Evolutionary conservation across 352 stramenopile genomes (phyloP).

Genomic region (Pythium phragmitis): DNA sequence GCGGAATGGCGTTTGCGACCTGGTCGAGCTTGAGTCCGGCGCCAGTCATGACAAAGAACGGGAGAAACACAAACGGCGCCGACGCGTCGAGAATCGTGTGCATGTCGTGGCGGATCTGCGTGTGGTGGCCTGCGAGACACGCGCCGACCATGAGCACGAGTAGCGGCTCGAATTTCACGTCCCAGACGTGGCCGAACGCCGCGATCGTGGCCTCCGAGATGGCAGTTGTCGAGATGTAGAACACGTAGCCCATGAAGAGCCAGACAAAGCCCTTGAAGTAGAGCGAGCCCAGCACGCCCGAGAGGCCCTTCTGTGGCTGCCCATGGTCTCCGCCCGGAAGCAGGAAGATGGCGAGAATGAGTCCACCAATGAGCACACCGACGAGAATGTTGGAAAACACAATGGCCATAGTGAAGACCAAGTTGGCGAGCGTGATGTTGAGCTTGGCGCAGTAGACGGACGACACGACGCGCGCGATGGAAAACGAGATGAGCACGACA

Average conservation of each 20-base stretch:
- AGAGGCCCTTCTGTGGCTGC: slow-evolving; percentile 21
- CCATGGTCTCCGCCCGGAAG: slow-evolving; percentile 42
- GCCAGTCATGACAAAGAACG: slow-evolving; percentile 80
- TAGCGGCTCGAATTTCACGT: slow-evolving; percentile 71
- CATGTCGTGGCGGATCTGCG: slow-evolving; percentile 70
- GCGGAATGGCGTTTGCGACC: slow-evolving; percentile 51
- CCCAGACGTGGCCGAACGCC: slow-evolving; percentile 52
- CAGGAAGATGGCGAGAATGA: slow-evolving; percentile 63
- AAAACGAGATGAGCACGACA: slow-evolving; percentile 70
- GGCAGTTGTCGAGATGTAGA: slow-evolving; percentile 53
- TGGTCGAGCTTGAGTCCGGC: slow-evolving; percentile 63
- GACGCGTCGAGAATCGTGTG: slow-evolving; percentile 69
- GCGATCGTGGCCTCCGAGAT: slow-evolving; percentile 45
- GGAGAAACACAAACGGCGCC: slow-evolving; percentile 69
- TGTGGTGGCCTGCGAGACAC: slow-evolving; percentile 61
- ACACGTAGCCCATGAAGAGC: slow-evolving; percentile 54
- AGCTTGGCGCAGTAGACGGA: slow-evolving; percentile 63
- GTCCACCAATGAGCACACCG: slow-evolving; percentile 36
- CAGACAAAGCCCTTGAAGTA: slow-evolving; percentile 68
- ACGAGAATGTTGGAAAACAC: slow-evolving; percentile 57
- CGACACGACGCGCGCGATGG: slow-evolving; percentile 55
- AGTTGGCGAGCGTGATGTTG: slow-evolving; percentile 43
- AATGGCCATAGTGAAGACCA: slow-evolving; percentile 55
- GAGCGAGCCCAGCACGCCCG: slow-evolving; percentile 33
- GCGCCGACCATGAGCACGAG: slow-evolving; percentile 67